phyloP scores from a whole-genome alignment of 148 eudicot species.

The Vaccinium darrowii region DNA sequence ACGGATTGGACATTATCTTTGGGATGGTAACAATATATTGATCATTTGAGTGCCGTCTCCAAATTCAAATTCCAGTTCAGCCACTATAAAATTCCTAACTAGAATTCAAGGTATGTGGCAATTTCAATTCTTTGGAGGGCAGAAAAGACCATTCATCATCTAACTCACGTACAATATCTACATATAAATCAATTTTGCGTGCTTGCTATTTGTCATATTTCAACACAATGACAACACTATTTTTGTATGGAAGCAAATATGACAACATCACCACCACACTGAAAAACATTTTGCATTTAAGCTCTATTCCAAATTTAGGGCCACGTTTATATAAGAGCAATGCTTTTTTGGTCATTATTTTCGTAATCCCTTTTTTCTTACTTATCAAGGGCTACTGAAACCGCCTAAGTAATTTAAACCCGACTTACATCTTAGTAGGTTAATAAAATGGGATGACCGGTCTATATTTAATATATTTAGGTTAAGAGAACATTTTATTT shows the following conservation, averaged over 20 bases:
- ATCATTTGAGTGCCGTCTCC: too few species aligned
- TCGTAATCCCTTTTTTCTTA: not conserved
- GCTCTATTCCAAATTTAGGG: not conserved
- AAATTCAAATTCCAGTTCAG: too few species aligned
- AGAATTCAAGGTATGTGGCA: not conserved
- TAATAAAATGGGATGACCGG: too few species aligned
- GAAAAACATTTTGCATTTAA: not conserved
- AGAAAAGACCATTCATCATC: not conserved
- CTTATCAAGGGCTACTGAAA: not conserved
- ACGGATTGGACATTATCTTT: too few species aligned
- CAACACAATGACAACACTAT: not conserved
- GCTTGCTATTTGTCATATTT: not conserved
- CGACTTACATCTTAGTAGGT: not conserved
- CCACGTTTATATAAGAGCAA: not conserved
- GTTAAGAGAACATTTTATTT: too few species aligned
- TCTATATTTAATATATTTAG: too few species aligned
- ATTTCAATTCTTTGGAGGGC: not conserved
- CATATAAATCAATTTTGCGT: too few species aligned
- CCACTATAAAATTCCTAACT: not conserved
- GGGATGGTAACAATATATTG: too few species aligned
- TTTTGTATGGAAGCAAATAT: not conserved
- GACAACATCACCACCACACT: not conserved
- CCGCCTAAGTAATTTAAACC: not conserved
- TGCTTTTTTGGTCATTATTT: not conserved
- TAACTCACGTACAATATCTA: not conserved